Percentiles rank a stretch among this genome's conserved stretches.
phyloP scores from a whole-genome alignment of 2,329 filamentous ascomycete genomes.

The Pseudogymnoascus sp. region DNA sequence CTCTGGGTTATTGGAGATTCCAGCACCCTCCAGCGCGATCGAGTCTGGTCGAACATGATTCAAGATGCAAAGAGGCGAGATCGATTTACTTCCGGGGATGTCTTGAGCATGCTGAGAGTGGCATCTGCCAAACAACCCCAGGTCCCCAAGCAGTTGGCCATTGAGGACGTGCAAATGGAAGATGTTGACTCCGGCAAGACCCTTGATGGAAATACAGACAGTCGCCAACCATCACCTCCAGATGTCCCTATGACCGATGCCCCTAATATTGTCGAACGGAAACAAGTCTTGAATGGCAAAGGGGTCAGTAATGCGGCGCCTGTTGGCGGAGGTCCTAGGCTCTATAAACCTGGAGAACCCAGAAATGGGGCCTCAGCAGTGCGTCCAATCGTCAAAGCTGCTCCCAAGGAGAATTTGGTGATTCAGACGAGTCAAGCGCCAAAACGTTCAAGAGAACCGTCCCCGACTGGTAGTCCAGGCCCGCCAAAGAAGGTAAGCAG shows the following conservation, averaged over 20 bases:
- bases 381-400: neutral
- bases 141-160: neutral
- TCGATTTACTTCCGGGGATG: conserved; percentile 66
- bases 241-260: neutral
- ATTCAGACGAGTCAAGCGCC: neutral
- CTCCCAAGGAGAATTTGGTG: neutral
- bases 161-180: conserved; percentile 6
- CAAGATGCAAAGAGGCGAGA: conserved; percentile 69
- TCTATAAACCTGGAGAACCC: neutral
- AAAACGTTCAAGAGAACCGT: neutral
- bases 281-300: neutral
- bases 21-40: conserved; percentile 73
- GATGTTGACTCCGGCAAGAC: neutral
- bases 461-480: neutral
- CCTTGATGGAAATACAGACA: neutral
- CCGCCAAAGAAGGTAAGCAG: neutral
- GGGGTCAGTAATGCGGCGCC: neutral
- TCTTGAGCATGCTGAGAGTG: conserved; percentile 47
- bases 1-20: conserved; percentile 96
- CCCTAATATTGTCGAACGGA: conserved; percentile 5
- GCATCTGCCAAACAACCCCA: conserved; percentile 26
- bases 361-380: neutral
- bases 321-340: neutral
- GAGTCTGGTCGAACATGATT: conserved; percentile 86
- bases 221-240: neutral